phyloP scores from a whole-genome alignment of 345 rosid genomes.

The Aquilaria yunnanensis region DNA sequence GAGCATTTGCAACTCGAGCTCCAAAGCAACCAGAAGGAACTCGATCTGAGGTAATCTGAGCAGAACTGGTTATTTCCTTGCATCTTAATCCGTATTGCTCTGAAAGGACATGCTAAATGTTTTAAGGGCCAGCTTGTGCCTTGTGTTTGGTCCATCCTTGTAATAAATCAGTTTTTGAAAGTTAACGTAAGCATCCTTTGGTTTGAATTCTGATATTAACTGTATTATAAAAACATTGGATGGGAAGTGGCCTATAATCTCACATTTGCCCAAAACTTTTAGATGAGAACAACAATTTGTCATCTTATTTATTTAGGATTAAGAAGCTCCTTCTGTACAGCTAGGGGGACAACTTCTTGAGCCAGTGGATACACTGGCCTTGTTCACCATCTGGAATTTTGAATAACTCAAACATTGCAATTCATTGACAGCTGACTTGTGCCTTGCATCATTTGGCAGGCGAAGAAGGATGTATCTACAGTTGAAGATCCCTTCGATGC shows the following conservation, averaged over 20 bases:
- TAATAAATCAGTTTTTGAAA: not conserved
- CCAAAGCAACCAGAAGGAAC: conserved; percentile 39
- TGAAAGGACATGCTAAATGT: not conserved
- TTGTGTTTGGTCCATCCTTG: conserved; percentile 1
- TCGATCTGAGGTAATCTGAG: conserved; percentile 46
- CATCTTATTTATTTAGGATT: not conserved
- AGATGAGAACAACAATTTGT: too few relatives aligned
- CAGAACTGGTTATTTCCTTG: conserved; percentile 1
- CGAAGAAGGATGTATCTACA: conserved; percentile 74
- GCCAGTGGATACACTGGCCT: not conserved
- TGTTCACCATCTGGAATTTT: not conserved
- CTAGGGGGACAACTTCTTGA: not conserved
- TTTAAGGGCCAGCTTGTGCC: not conserved
- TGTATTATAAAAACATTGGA: too few relatives aligned
- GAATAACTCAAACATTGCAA: not conserved
- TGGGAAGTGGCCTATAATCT: too few relatives aligned
- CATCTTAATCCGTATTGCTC: not conserved
- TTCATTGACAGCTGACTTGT: not conserved
- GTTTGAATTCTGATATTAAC: not conserved
- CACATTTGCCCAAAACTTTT: too few relatives aligned
- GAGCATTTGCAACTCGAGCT: conserved; percentile 66
- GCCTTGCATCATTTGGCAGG: conserved; percentile 30
- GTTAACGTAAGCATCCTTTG: not conserved
- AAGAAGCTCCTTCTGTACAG: not conserved
- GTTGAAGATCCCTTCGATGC: conserved; percentile 96